Conservation (phyloP, 257 asterid species). For the Fraxinus quadrangulata region DNA sequence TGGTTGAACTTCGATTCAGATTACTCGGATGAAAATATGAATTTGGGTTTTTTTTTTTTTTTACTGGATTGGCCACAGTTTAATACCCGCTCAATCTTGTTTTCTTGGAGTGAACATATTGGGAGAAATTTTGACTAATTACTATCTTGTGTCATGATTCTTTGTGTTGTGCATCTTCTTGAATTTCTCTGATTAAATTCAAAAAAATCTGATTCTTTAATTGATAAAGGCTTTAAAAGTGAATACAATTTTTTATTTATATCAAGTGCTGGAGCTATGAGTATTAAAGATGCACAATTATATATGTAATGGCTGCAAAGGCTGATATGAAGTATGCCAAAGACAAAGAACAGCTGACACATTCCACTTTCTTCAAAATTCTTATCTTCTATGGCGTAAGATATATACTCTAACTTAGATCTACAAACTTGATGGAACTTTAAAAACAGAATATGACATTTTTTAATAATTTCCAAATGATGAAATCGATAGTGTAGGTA, state of each 20-base stretch:
- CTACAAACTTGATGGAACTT: background rate
- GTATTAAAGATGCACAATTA: background rate
- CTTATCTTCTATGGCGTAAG: background rate
- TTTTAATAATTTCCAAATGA: background rate
- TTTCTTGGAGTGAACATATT: background rate
- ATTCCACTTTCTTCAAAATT: background rate
- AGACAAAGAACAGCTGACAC: background rate
- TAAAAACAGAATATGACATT: background rate
- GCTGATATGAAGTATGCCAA: background rate
- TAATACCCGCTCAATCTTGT: background rate
- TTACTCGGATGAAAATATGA: background rate
- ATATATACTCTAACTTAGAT: background rate
- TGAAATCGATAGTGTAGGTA: conserved; percentile 2
- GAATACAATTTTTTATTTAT: background rate
- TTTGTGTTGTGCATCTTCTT: background rate
- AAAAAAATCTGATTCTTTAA: background rate
- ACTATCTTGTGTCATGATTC: background rate
- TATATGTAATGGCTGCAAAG: background rate
- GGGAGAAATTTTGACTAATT: background rate
- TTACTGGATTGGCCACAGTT: background rate
- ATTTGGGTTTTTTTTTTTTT: too few species aligned
- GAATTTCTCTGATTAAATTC: background rate
- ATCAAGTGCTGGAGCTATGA: background rate
- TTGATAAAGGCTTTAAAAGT: background rate
- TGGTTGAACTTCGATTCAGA: conserved; percentile 4